These are phyloP conservation scores for Paralagenidium karlingii DNA, from an alignment of 352 stramenopile species.

Conservation along the genomic window DNA sequence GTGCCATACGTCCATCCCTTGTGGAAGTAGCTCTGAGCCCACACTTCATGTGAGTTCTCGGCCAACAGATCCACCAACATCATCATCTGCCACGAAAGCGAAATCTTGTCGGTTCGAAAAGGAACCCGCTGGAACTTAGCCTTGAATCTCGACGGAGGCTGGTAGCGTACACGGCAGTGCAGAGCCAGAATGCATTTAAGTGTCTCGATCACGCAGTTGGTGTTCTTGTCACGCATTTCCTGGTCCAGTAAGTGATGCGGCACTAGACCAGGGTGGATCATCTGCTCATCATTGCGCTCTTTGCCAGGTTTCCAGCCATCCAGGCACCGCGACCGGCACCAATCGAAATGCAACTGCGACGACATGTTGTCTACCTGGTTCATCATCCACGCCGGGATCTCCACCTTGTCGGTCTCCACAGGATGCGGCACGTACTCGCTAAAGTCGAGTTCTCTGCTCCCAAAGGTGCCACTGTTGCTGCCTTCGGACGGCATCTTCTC, in stretches of 20 bases:
- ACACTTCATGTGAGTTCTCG: conserved; percentile 62
- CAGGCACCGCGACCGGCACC: conserved; percentile 36
- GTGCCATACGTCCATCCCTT: conserved; percentile 22
- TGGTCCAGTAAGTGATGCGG: conserved; percentile 30
- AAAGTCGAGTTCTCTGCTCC: too few relatives aligned
- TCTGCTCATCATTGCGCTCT: conserved; percentile 19
- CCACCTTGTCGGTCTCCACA: conserved; percentile 15
- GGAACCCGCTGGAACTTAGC: conserved; percentile 3
- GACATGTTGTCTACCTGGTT: conserved; percentile 17
- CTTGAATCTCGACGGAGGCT: background rate
- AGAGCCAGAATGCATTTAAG: conserved; percentile 47
- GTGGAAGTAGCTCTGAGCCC: conserved; percentile 28
- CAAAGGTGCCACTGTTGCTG: background rate
- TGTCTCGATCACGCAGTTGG: conserved; percentile 32
- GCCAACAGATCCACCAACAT: conserved; percentile 55
- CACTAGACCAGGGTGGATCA: conserved; percentile 32
- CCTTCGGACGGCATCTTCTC: too few relatives aligned
- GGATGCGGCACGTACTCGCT: conserved; percentile 20
- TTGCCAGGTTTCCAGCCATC: conserved; percentile 25
- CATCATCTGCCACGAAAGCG: conserved; percentile 43
- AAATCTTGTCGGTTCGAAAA: conserved; percentile 17
- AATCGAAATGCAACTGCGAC: conserved; percentile 52
- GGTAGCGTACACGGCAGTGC: conserved; percentile 17
- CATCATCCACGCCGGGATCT: conserved; percentile 20
- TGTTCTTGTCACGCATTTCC: conserved; percentile 22